Evolutionary conservation across 192 early-diverging fungal species (phyloP).

Genomic region (Backusella parvicylindrica): DNA sequence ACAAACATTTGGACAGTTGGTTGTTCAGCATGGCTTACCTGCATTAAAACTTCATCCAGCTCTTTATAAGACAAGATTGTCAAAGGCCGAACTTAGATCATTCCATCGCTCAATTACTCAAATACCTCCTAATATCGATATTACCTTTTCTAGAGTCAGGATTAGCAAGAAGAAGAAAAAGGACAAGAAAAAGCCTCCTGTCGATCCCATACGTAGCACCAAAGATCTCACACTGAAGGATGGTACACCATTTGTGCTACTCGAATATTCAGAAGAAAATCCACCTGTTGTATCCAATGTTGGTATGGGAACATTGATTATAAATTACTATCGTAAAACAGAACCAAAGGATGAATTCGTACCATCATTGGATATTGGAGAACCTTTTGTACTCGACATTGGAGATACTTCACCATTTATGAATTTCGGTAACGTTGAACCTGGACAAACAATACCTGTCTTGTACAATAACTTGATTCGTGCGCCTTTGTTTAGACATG

Average conservation of each 20-base stretch:
- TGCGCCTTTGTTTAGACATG: conserved; percentile 86
- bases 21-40: conserved; percentile 85
- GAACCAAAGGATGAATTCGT: conserved; percentile 76
- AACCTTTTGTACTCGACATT: conserved; percentile 80
- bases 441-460: conserved; percentile 84
- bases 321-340: conserved; percentile 94
- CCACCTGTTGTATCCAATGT: conserved; percentile 88
- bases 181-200: conserved; percentile 63
- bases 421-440: conserved; percentile 91
- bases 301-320: conserved; percentile 92
- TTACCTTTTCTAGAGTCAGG: conserved; percentile 76
- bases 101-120: conserved; percentile 86
- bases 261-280: conserved; percentile 97
- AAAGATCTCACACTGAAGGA: conserved; percentile 93
- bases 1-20: conserved; percentile 82
- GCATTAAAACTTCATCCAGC: conserved; percentile 76
- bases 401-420: conserved; percentile 93
- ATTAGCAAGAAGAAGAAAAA: conserved; percentile 71
- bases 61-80: conserved; percentile 80
- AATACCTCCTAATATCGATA: conserved; percentile 50
- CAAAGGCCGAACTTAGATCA: conserved; percentile 76
- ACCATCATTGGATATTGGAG: conserved; percentile 81
- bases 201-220: conserved; percentile 70
- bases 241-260: conserved; percentile 70
- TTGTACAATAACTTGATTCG: conserved; percentile 94